These are phyloP conservation scores for Neonectria sp. DNA, from an alignment of 2,329 filamentous ascomycete species.

Conservation along the genomic window DNA sequence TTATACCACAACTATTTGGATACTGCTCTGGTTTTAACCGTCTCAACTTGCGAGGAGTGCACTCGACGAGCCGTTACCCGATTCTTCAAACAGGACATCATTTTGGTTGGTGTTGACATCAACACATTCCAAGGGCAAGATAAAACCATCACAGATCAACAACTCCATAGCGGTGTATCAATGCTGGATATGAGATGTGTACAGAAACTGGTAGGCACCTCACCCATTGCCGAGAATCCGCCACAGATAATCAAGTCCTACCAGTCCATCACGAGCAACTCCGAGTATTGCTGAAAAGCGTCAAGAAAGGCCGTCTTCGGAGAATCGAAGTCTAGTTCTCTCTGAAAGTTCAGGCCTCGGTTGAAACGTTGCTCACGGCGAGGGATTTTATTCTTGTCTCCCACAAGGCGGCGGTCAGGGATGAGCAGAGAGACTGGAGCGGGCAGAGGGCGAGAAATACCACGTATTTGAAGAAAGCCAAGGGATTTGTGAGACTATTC, in stretches of 20 bases:
- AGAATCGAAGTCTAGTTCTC: not conserved
- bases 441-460: not conserved
- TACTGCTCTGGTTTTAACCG: too few relatives aligned
- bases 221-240: not conserved
- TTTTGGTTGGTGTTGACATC: too few relatives aligned
- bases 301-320: not conserved
- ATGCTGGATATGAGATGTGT: not conserved
- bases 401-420: not conserved
- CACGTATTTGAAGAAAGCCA: not conserved
- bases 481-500: not conserved
- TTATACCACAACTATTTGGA: too few relatives aligned
- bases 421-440: not conserved
- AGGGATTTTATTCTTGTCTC: not conserved
- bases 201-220: too few relatives aligned
- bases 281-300: too few relatives aligned
- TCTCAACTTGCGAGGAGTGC: too few relatives aligned
- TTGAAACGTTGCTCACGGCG: not conserved
- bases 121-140: not conserved
- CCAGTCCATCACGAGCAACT: not conserved
- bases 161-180: not conserved
- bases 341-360: not conserved
- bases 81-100: too few relatives aligned
- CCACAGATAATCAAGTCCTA: not conserved
- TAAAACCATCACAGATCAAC: not conserved
- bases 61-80: too few relatives aligned